Base-by-base conservation (phyloP, 768 basidiomycete genomes). In the Naganishia vaughanmartiniae region DNA sequence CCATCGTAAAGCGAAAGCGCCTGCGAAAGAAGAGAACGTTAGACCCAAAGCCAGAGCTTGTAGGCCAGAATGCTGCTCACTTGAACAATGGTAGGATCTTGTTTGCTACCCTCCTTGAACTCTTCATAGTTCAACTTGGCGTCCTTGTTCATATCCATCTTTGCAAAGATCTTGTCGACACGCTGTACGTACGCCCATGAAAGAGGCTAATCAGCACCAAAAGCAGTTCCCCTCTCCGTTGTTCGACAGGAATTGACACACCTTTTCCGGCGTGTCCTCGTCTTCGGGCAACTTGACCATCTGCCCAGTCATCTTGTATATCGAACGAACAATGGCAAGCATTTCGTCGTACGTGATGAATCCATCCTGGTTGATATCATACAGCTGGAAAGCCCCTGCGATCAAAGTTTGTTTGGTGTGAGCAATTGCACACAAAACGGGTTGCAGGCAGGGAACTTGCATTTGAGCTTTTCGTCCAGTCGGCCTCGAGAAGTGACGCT, bases 191-290 rank as follows among this genome's bases (percentile, higher is more conserved):
- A 7, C 48, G 14, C n/a, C n/a, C n/a, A n/a, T n/a, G 12, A 66
- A 33, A 48, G 66, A 70, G 54, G 24, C 67, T 31, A 73, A 70
- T 74, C 65, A 45, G 31, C 31, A 54, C n/a, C 4, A 63, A 12
- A 28, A 60, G 19, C 31, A 1, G 28, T 7, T 15, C 17, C 19
- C 4, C 57, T 30, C 19, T 46, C 46, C 15, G 4, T 21, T 46
- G 9, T 7, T 33, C 4, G 14, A 19, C n/a, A 10, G 17, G 48
- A 0, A 1, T 17, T 12, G 31, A 66, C 78, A 54, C 76, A 88
- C 94, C 91, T 98, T 99, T 83, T 98, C 93, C 1, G 96, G 95
- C n/a, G 96, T 99, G 83, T 98, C 94, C 83, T 99, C 96, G 79
- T 98, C 96, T 48, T 89, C 85, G n/a, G 96, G 94, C 26, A 98